Evolutionary conservation across 371 early-diverging fungal genomes (phyloP).

Genomic region (Mucor plumbeus): DNA sequence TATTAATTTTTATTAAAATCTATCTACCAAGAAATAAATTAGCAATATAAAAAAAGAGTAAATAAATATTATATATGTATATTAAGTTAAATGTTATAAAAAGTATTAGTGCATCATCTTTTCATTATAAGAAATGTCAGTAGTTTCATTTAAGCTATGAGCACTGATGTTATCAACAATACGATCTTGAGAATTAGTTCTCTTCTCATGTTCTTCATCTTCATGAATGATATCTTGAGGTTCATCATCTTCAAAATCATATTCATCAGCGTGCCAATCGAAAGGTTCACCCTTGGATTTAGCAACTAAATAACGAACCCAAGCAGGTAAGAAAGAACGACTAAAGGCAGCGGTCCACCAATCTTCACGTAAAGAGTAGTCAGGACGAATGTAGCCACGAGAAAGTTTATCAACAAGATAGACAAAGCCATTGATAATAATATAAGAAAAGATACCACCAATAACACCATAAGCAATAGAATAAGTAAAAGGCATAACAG

Average conservation of each 20-base stretch:
- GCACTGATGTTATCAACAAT: constrained; percentile 19
- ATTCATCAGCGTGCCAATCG: constrained; percentile 41
- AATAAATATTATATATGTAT: constrained; percentile 3
- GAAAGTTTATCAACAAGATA: constrained; percentile 53
- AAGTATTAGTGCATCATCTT: constrained; percentile 9
- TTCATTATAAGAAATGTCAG: constrained; percentile 14
- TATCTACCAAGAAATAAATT: not conserved
- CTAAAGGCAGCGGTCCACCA: constrained; percentile 52
- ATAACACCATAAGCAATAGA: constrained; percentile 76
- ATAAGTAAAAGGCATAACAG: constrained; percentile 80
- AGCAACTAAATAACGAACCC: constrained; percentile 46
- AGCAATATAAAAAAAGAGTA: not conserved
- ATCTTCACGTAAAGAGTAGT: constrained; percentile 52
- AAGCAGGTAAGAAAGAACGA: constrained; percentile 40
- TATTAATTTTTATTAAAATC: not conserved
- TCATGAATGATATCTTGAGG: constrained; percentile 8
- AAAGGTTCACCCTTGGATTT: constrained; percentile 36
- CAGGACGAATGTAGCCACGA: constrained; percentile 56
- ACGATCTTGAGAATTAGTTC: constrained; percentile 16
- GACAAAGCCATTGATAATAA: constrained; percentile 61
- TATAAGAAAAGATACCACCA: constrained; percentile 64
- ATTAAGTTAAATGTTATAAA: not conserved
- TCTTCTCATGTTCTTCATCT: constrained; percentile 11
- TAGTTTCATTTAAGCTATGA: constrained; percentile 19
- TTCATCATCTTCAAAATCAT: constrained; percentile 35